phyloP scores from a whole-genome alignment of 257 asterid genomes.

The Oldenlandia corymbosa region DNA sequence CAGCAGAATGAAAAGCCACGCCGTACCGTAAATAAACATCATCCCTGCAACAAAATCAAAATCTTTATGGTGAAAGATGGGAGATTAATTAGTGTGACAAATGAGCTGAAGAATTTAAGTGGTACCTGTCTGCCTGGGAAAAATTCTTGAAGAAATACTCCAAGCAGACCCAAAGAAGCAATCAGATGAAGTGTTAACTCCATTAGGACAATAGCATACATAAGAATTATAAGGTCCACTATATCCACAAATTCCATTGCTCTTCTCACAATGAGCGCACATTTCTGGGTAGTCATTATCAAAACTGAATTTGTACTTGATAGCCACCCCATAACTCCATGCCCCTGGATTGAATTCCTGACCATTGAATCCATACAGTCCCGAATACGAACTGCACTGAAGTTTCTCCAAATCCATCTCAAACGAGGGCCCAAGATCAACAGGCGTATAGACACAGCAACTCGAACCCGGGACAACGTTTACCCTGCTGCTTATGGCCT shows the following conservation, averaged over 20 bases:
- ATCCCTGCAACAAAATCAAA: conserved; percentile 36
- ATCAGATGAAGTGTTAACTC: conserved; percentile 56
- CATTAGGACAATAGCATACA: conserved; percentile 61
- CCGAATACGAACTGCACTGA: conserved; percentile 60
- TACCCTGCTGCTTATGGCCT: conserved; percentile 48
- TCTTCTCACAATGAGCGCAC: conserved; percentile 74
- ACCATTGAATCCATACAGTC: conserved; percentile 50
- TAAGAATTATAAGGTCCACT: conserved; percentile 38
- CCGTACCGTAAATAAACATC: conserved; percentile 23
- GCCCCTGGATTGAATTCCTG: conserved; percentile 48
- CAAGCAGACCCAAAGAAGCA: conserved; percentile 51
- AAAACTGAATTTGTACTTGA: conserved; percentile 66
- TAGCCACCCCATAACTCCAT: conserved; percentile 70
- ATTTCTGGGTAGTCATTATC: conserved; percentile 59
- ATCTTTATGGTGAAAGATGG: not conserved
- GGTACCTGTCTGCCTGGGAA: conserved; percentile 37
- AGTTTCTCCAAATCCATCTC: conserved; percentile 65
- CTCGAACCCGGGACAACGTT: conserved; percentile 41
- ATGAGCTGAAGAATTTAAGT: not conserved
- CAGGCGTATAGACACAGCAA: conserved; percentile 79
- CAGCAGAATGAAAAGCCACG: conserved; percentile 27
- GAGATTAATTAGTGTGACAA: not conserved
- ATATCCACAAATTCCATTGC: conserved; percentile 72
- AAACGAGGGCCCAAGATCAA: conserved; percentile 79
- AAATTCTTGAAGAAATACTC: conserved; percentile 35